Evolutionary conservation across 2,329 filamentous ascomycete species (phyloP), one percentile per base, ranked within the genome.

Genomic region (Aspergillus ustus): DNA sequence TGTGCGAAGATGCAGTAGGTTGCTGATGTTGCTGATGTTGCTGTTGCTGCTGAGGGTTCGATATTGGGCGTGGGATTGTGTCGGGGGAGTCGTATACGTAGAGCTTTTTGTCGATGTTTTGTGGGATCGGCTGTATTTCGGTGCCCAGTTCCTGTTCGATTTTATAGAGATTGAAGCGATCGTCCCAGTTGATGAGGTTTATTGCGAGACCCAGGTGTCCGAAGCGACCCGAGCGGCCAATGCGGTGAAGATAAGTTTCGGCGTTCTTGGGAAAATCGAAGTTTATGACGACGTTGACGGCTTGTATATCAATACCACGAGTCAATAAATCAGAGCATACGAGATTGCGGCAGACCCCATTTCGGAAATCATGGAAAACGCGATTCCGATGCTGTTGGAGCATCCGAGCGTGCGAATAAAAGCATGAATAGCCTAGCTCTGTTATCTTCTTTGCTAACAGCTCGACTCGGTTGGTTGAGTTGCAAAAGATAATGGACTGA

Each of bases 401-500:
- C 95, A 99, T 99, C 75, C 93, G 93, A 56, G 95, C 95, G 78
- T 99, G 95, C 69, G 94, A 98, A 82, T 99, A 99, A 82, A 98
- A 99, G 82, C 95, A 99, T 1, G 95, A 99, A 81, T 99, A 99
- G 67, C 95, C 95, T 67, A 99, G 87, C 78, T 99, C 96, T 52
- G 96, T 99, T 73, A 99, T 99, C 80, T 99, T 99, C 85, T 99
- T 99, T 54, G 95, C 95, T 28, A 99, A 87, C 57, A 99, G 85
- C 80, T 99, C 95, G 63, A 99, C 95, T 67, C 95, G 92, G 78
- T 98, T 98, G 57, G 95, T 99, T 45, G 95, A 99, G 81, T 99
- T 99, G 82, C 95, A 99, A 83, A 99, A 99, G 77, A 99, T 99
- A 82, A 99, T 99, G 65, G 96, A 99, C 83, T 99, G 95, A 81